These are phyloP conservation scores for Antrodiella citrinella DNA, from an alignment of 768 basidiomycete species.

Conservation along the genomic window DNA sequence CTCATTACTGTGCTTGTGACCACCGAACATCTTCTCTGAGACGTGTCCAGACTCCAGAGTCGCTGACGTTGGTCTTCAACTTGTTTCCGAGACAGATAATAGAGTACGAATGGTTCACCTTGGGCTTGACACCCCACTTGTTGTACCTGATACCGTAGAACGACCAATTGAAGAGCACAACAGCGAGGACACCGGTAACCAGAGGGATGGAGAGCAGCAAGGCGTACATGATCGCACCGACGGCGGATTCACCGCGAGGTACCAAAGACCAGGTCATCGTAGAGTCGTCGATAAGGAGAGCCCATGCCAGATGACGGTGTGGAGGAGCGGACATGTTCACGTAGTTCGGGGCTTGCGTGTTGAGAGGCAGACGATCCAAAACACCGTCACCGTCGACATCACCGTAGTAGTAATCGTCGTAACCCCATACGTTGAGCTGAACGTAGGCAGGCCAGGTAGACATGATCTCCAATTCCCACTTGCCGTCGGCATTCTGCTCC, in stretches of 20 bases:
- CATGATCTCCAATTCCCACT: conserved; percentile 88
- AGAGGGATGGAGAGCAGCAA: conserved; percentile 75
- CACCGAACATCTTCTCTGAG: conserved; percentile 65
- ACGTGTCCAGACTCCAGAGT: conserved; percentile 41
- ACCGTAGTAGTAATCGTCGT: conserved; percentile 89
- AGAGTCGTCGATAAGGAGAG: conserved; percentile 69
- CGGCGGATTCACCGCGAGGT: conserved; percentile 73
- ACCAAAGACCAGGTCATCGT: conserved; percentile 69
- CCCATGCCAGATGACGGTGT: conserved; percentile 82
- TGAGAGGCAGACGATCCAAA: conserved; percentile 87
- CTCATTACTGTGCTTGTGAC: conserved; percentile 50
- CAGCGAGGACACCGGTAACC: conserved; percentile 77
- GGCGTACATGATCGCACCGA: conserved; percentile 85
- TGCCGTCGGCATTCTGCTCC: conserved; percentile 51
- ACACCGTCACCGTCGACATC: conserved; percentile 83
- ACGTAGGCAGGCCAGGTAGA: conserved; percentile 84
- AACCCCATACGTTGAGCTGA: conserved; percentile 86
- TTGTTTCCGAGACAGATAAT: conserved; percentile 81
- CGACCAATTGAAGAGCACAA: conserved; percentile 85
- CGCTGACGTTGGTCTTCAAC: conserved; percentile 62
- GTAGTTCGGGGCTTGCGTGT: conserved; percentile 77
- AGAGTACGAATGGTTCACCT: conserved; percentile 65
- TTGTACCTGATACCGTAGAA: conserved; percentile 97
- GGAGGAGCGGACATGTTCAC: conserved; percentile 91
- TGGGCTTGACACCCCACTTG: conserved; percentile 78